Base-by-base conservation (phyloP, 768 basidiomycete species). In the Naganishia randhawae region DNA sequence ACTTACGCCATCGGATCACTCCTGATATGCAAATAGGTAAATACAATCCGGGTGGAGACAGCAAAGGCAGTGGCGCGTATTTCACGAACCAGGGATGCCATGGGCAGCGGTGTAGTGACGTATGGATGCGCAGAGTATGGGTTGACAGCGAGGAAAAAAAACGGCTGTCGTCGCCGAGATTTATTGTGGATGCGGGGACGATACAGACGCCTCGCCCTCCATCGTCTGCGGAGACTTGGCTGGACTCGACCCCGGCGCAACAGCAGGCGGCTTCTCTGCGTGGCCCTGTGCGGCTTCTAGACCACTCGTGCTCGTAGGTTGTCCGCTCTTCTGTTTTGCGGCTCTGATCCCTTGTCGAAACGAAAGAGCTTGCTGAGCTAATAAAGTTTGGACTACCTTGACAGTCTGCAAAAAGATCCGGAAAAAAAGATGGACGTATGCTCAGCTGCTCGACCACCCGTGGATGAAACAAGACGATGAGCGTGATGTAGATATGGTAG, bases 361-460 rank as follows among this genome's bases (percentile, higher is more conserved):
- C n/a, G n/a, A n/a, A n/a, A n/a, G n/a, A n/a, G n/a, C n/a, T n/a
- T n/a, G n/a, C n/a, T n/a, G n/a, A n/a, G n/a, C n/a, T n/a, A n/a
- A n/a, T n/a, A n/a, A n/a, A n/a, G n/a, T n/a, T n/a, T n/a, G n/a
- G n/a, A n/a, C n/a, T n/a, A n/a, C n/a, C n/a, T n/a, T n/a, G n/a
- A n/a, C n/a, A n/a, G n/a, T n/a, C n/a, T n/a, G n/a, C n/a, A n/a
- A n/a, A n/a, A n/a, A n/a, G n/a, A n/a, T n/a, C n/a, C n/a, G n/a
- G n/a, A n/a, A n/a, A n/a, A n/a, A n/a, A n/a, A n/a, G n/a, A n/a
- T n/a, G n/a, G n/a, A n/a, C n/a, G n/a, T n/a, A 95, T 83, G 84
- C 91, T 95, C 0, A 89, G 88, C 78, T 94, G 91, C 64, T 86
- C 85, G 69, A 96, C 82, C 41, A 99, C 80, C 72, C 93, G 86